Base-by-base conservation (phyloP, 2,329 filamentous ascomycete genomes). In the Sporothrix dimorphospora region DNA sequence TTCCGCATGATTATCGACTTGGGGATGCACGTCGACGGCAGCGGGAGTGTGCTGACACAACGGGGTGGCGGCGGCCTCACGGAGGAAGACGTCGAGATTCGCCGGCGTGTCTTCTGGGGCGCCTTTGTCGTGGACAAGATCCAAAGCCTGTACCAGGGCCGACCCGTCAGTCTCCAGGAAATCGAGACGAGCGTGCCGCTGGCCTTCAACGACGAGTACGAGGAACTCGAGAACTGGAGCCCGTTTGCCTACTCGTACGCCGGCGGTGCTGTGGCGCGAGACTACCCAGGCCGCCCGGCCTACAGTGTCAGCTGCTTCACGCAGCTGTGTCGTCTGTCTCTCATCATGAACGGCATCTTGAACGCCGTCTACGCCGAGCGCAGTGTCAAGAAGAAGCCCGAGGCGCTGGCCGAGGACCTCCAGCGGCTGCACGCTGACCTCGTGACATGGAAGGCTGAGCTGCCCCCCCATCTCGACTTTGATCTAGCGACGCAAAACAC, bases 71-170 rank as follows among this genome's bases (percentile, higher is more conserved):
- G 67, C 9, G 61, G 27, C 16, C 51, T 73, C 5, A 47, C 70
- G 0, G 55, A 69, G 19, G 53, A 87, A 87, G 74, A 76, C 14
- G 19, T 76, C 9, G 75, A 76, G 57, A 73, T 75, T 3, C 78
- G 78, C 1, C 63, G 73, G 12, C 71, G 75, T 2, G 70, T 76
- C 4, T 75, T 76, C n/a, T 76, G 75, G 75, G 74, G 72, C 9
- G 75, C 75, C 4, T 74, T 76, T 70, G 74, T 72, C 3, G 45
- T 75, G 6, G 74, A 75, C 73, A 88, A 88, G 74, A 82, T 88
- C 8, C 86, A 89, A 73, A 84, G 82, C 16, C 76, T 89, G 0
- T 89, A 88, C 66, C 85, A 86, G 74, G 87, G 86, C 0, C 83
- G 86, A 0, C 87, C 85, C 0, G 82, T 82, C 0, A 83, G 78